Evolutionary conservation across 2,329 filamentous ascomycete species (phyloP), one percentile per base, ranked within the genome.

Genomic region (Fonsecaea multimorphosa): DNA sequence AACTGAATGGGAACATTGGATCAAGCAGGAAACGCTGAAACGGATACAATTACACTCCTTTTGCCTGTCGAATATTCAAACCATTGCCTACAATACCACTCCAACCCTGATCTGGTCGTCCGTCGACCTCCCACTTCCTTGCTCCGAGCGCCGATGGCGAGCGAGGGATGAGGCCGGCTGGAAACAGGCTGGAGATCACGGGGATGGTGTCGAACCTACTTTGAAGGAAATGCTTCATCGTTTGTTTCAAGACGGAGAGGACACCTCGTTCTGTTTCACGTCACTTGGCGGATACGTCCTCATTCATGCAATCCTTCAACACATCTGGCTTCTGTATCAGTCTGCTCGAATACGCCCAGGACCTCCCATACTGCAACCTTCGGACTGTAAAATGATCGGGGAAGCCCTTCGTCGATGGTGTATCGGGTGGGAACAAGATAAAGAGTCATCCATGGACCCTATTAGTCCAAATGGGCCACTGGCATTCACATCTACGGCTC

Each of bases 391-490:
- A 4, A 4, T 31, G 29, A 31, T 60, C 40, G 58, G 52, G 8
- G 4, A 22, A 7, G 58, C 58, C 1, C 58, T 60, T 5, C 49
- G 51, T 16, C 22, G 58, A 19, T 60, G 58, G 58, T n/a, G 40
- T 9, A 52, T 24, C 8, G 32, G 19, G 8, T 60, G 58, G 58
- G 58, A 60, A 52, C 49, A 22, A n/a, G 52, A 60, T 40, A 24
- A 60, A 11, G 58, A 60, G n/a, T 60, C 58, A 2, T 60, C 58
- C 12, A 60, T 60, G 58, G 58, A 60, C 22, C 58, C 58, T n/a
- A 22, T 60, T 29, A 60, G 34, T 38, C 58, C 58, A 9, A 19
- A 60, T 34, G 44, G 58, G 2, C 58, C 58, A 8, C 16, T 60
- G 24, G 32, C 58, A 16, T 60, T 60, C 40, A 60, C 58, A n/a